Conservation (phyloP, 1,284 basidiomycete species). For the Marasmius fiardii region DNA sequence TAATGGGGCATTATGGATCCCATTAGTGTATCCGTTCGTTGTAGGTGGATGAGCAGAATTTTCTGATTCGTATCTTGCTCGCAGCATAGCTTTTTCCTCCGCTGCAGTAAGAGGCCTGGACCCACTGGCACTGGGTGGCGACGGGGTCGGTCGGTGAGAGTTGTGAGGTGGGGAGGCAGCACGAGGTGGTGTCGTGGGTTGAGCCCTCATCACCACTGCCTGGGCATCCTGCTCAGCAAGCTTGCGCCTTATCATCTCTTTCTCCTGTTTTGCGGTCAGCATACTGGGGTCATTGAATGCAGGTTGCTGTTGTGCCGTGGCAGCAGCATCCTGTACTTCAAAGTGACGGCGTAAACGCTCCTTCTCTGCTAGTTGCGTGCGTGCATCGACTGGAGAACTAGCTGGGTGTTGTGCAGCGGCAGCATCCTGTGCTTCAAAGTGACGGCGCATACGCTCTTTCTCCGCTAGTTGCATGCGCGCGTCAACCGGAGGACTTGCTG, state of each 20-base stretch:
- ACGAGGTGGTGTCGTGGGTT: slow-evolving; percentile 6
- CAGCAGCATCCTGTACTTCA: slow-evolving; percentile 6
- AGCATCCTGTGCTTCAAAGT: slow-evolving; percentile 24
- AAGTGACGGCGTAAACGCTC: neutral
- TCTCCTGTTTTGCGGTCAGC: slow-evolving; percentile 41
- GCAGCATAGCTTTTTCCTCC: slow-evolving; percentile 72
- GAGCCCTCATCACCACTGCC: slow-evolving; percentile 1
- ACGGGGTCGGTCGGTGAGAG: slow-evolving; percentile 8
- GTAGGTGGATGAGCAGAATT: slow-evolving; percentile 23
- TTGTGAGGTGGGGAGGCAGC: slow-evolving; percentile 6
- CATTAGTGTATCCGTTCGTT: slow-evolving; percentile 19
- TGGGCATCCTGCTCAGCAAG: slow-evolving; percentile 19
- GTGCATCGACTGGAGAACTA: neutral
- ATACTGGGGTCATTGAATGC: slow-evolving; percentile 12
- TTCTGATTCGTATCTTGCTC: slow-evolving; percentile 59
- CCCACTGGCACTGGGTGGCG: slow-evolving; percentile 17
- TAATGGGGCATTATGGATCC: slow-evolving; percentile 11
- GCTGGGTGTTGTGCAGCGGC: slow-evolving; percentile 11
- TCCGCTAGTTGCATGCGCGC: slow-evolving; percentile 35
- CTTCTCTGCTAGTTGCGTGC: neutral
- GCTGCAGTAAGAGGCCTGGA: slow-evolving; percentile 56
- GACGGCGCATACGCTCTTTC: slow-evolving; percentile 32
- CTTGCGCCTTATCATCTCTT: slow-evolving; percentile 47
- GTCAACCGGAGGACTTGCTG: slow-evolving; percentile 28
- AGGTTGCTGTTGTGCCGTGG: slow-evolving; percentile 10